Conservation (phyloP, 2,329 filamentous ascomycete species). For the Alternaria metachromatica region DNA sequence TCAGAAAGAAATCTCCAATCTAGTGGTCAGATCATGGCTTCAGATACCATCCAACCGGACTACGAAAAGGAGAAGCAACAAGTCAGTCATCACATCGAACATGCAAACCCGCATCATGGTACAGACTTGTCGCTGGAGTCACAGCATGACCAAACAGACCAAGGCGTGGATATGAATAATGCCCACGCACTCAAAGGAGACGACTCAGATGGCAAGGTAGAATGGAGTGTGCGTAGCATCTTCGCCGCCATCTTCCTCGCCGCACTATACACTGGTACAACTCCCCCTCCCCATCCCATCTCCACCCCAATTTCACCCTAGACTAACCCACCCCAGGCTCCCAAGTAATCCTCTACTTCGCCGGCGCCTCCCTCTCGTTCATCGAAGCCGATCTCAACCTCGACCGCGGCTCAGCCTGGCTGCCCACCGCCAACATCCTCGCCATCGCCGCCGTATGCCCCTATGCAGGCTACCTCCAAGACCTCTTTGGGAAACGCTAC, state of each 20-base stretch:
- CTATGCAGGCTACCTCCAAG: constrained; percentile 46
- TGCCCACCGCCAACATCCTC: constrained; percentile 46
- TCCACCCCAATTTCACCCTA: not conserved
- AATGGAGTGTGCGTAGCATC: constrained; percentile 44
- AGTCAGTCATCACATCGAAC: constrained; percentile 31
- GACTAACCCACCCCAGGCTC: constrained; percentile 27
- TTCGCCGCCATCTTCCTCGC: constrained; percentile 47
- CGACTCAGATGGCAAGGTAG: constrained; percentile 50
- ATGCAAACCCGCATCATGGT: constrained; percentile 20
- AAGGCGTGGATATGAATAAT: constrained; percentile 46
- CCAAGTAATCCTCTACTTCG: constrained; percentile 45
- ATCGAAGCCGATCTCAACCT: constrained; percentile 37
- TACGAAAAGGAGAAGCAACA: constrained; percentile 34
- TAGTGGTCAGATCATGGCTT: not conserved
- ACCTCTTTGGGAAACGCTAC: constrained; percentile 46
- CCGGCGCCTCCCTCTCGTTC: constrained; percentile 40
- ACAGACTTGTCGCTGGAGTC: constrained; percentile 31
- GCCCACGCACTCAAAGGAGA: constrained; percentile 48
- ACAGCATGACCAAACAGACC: constrained; percentile 32
- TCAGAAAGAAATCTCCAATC: not conserved
- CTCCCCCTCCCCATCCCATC: not conserved
- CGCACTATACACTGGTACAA: constrained; percentile 45
- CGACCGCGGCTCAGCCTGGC: constrained; percentile 34
- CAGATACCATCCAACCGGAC: constrained; percentile 5
- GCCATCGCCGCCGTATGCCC: constrained; percentile 44